phyloP scores from a whole-genome alignment of 1,284 basidiomycete genomes.

The Apiotrichum sp. region DNA sequence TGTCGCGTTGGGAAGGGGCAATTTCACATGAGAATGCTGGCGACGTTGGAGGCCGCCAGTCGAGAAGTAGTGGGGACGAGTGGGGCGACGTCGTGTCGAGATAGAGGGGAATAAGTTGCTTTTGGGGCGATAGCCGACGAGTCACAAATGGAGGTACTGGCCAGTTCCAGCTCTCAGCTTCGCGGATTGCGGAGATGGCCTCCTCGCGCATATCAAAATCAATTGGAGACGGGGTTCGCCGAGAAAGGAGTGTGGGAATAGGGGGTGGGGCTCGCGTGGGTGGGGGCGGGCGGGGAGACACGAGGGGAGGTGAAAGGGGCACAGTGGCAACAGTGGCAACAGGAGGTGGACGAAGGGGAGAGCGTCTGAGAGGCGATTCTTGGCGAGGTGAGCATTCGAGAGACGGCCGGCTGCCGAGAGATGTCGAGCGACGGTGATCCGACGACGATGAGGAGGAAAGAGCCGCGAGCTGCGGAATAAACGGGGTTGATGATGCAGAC shows the following conservation, averaged over 20 bases:
- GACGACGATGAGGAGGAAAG: neutral
- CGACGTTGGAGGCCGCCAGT: neutral
- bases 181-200: conserved; percentile 5
- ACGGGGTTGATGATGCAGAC: neutral
- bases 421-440: neutral
- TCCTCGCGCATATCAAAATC: conserved; percentile 1
- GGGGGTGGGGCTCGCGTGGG: neutral
- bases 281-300: neutral
- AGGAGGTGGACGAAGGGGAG: neutral
- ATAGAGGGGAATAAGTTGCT: too few species aligned
- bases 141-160: conserved; percentile 7
- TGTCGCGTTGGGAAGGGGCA: neutral
- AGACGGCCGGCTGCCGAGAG: neutral
- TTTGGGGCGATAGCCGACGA: neutral
- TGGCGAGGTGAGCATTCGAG: neutral
- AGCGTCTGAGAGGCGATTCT: neutral
- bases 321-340: neutral
- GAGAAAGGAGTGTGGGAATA: neutral
- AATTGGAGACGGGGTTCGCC: neutral
- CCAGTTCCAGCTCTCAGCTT: conserved; percentile 14
- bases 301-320: neutral
- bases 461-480: neutral
- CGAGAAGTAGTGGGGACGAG: neutral
- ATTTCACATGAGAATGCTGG: neutral
- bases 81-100: neutral